Evolutionary conservation across 371 early-diverging fungal species (phyloP), one percentile per base, ranked within the genome.

Genomic region (Actinomortierella wolfii): DNA sequence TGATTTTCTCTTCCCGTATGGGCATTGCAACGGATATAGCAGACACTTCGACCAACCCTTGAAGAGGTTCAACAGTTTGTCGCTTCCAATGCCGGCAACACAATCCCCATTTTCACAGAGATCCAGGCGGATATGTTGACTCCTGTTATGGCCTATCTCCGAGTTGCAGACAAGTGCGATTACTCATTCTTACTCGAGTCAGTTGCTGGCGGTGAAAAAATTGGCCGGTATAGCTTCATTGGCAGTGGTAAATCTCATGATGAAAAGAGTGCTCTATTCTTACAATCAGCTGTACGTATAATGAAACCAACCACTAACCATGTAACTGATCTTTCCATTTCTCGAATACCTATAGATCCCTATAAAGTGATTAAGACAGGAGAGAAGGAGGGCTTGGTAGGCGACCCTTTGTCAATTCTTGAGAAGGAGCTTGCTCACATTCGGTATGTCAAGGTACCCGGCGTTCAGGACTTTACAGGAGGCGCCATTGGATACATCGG

Each of bases 401-500:
- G 95, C n/a, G 98, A 98, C 75, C 98, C 98, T 18, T 79, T 97
- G 54, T 60, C 83, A 17, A 86, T 86, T 56, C 76, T 98, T 39
- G 94, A 98, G 68, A 79, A 90, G 24, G 93, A 95, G 73, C 81
- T 98, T 53, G 79, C 77, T 20, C 68, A 80, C 43, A 80, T 94
- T 47, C 81, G 85, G 60, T 95, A 90, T 64, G 92, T 95, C 34
- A 81, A 82, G 23, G 85, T 95, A 8, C 87, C 90, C 2, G 95
- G 92, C 1, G 76, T 97, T 48, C 97, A 95, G 43, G 81, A 86
- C 29, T 96, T 96, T 68, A 94, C 94, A 55, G 94, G 97, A 68
- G 98, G 98, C 34, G 98, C 97, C 18, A 91, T 98, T 41, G 98
- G 98, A 15, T 98, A 95, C 77, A 90, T 98, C 52, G 84, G 93